Conservation (phyloP, 495 filamentous ascomycete species). For the Penicillium pulvis region DNA sequence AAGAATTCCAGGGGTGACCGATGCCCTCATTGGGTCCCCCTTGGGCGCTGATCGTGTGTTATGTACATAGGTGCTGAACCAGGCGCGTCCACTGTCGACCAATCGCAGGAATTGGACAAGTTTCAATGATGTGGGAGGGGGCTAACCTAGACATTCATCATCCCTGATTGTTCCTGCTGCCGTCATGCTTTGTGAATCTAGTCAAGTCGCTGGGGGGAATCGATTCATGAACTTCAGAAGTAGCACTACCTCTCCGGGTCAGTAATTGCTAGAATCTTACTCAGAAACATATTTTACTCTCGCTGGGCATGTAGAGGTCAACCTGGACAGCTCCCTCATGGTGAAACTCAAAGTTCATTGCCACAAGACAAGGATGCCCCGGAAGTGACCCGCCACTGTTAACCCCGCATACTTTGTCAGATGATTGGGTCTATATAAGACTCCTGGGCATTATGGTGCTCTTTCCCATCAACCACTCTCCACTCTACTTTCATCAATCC, state of each 20-base stretch:
- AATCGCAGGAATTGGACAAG: not conserved
- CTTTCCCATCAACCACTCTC: slow-evolving; percentile 11
- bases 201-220: too few relatives aligned
- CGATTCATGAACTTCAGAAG: too few relatives aligned
- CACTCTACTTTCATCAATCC: slow-evolving; percentile 10
- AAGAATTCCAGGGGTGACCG: not conserved
- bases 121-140: not conserved
- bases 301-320: not conserved
- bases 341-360: slow-evolving; percentile 11
- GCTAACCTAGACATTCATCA: not conserved
- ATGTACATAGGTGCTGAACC: not conserved
- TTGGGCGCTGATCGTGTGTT: slow-evolving; percentile 4
- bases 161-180: not conserved
- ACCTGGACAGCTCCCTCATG: not conserved
- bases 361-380: slow-evolving; percentile 15
- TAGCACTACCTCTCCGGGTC: too few relatives aligned
- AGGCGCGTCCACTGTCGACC: not conserved
- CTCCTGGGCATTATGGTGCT: not conserved
- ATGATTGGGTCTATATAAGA: slow-evolving; percentile 29
- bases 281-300: too few relatives aligned
- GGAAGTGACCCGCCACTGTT: slow-evolving; percentile 23
- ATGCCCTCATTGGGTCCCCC: not conserved
- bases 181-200: not conserved
- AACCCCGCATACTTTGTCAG: slow-evolving; percentile 33
- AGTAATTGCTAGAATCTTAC: too few relatives aligned